A percentile compares a stretch with the other conserved stretches of the same genome.
phyloP scores from a whole-genome alignment of 768 basidiomycete genomes.

The Clitopilus passeckerianus region DNA sequence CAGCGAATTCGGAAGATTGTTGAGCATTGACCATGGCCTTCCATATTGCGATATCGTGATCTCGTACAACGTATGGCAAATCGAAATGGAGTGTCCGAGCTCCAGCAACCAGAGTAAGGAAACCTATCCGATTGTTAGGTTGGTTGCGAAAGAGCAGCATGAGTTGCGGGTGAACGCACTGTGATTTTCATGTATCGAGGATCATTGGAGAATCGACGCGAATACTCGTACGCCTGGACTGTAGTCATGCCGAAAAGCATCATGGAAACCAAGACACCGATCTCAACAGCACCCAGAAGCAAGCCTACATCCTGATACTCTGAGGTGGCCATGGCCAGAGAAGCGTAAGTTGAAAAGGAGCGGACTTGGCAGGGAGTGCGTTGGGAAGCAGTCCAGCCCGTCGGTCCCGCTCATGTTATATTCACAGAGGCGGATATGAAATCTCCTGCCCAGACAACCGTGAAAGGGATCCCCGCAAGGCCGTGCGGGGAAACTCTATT shows the following conservation, averaged over 20 bases:
- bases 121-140: neutral
- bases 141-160: too few relatives aligned
- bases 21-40: constrained; percentile 5
- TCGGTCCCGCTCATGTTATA: neutral
- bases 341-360: neutral
- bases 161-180: constrained; percentile 10
- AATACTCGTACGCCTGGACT: constrained; percentile 17
- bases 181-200: constrained; percentile 11
- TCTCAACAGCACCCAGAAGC: constrained; percentile 18
- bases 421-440: neutral
- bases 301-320: neutral
- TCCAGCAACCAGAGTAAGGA: constrained; percentile 8
- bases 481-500: neutral
- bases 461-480: neutral
- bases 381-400: neutral
- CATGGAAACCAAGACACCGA: constrained; percentile 16
- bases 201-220: constrained; percentile 14
- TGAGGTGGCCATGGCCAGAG: neutral
- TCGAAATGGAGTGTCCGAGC: constrained; percentile 15
- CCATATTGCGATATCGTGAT: constrained; percentile 18
- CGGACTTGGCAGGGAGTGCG: neutral
- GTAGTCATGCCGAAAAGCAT: constrained; percentile 20
- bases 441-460: neutral
- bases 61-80: constrained; percentile 15
- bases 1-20: constrained; percentile 10